phyloP scores from a whole-genome alignment of 1,284 basidiomycete species.

The Flammula alnicola region DNA sequence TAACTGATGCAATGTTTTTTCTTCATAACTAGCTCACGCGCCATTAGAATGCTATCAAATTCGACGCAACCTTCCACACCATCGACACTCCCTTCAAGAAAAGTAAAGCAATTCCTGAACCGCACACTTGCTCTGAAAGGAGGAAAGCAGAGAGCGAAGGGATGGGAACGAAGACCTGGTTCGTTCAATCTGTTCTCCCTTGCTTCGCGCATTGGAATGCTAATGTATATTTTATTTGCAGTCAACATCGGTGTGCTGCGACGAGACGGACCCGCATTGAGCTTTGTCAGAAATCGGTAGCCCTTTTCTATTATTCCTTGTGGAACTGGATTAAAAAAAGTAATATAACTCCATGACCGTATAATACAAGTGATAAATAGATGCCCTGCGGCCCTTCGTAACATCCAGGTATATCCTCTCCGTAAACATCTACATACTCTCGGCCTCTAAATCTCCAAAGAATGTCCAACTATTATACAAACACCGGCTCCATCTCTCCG shows the following conservation, averaged over 20 bases:
- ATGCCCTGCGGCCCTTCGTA: too few species aligned
- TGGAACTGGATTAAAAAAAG: neutral
- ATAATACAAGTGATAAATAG: neutral
- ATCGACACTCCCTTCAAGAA: conserved; percentile 27
- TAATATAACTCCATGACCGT: conserved; percentile 4
- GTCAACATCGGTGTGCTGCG: conserved; percentile 38
- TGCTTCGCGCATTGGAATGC: neutral
- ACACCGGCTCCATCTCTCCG: neutral
- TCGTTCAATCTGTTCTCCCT: neutral
- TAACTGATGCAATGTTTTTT: neutral
- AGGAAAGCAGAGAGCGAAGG: conserved; percentile 34
- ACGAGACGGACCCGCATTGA: conserved; percentile 31
- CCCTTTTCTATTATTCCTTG: neutral
- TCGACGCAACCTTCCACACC: conserved; percentile 21
- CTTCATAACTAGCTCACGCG: conserved; percentile 19
- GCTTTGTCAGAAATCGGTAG: conserved; percentile 31
- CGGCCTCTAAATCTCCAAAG: too few species aligned
- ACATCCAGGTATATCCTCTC: too few species aligned
- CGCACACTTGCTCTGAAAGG: conserved; percentile 36
- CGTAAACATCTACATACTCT: too few species aligned
- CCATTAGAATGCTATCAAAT: conserved; percentile 23
- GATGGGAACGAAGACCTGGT: conserved; percentile 52
- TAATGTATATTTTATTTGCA: conserved; percentile 10
- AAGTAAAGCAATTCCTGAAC: conserved; percentile 31
- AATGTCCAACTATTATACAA: too few species aligned